These are phyloP conservation scores for Trichosanthes truncata DNA, from an alignment of 306 rosid genomes.

Conservation along the genomic window DNA sequence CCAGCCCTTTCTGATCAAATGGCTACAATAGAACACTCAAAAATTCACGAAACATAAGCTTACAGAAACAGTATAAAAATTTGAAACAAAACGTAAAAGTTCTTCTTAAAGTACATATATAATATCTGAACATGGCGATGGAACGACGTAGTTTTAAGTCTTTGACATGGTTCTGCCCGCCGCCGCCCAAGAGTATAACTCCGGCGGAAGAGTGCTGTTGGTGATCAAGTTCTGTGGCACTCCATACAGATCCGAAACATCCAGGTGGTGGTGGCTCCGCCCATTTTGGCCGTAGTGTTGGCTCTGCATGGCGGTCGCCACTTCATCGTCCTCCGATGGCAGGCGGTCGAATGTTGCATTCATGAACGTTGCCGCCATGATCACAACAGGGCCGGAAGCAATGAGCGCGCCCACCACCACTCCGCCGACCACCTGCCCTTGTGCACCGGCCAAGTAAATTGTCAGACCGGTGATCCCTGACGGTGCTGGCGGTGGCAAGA, in stretches of 20 bases:
- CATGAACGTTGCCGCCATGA: conserved; percentile 91
- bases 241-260: conserved; percentile 12
- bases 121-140: not conserved
- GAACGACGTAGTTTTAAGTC: not conserved
- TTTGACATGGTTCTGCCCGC: conserved; percentile 11
- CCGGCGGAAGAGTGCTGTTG: conserved; percentile 9
- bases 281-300: conserved; percentile 14
- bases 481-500: conserved; percentile 87
- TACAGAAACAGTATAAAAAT: not conserved
- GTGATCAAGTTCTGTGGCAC: conserved; percentile 13
- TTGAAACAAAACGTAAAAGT: not conserved
- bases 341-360: conserved; percentile 94
- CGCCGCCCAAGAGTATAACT: conserved; percentile 13
- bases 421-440: conserved; percentile 94
- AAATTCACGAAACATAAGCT: not conserved
- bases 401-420: conserved; percentile 61
- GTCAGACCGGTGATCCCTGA: conserved; percentile 74
- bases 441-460: conserved; percentile 75
- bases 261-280: conserved; percentile 5
- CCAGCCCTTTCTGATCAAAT: not conserved
- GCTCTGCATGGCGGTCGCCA: conserved; percentile 22
- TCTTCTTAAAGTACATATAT: not conserved
- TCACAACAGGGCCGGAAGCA: conserved; percentile 83
- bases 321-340: conserved; percentile 75
- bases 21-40: not conserved